phyloP scores from a whole-genome alignment of 2,329 filamentous ascomycete genomes.

The Endoconidiophora polonica region DNA sequence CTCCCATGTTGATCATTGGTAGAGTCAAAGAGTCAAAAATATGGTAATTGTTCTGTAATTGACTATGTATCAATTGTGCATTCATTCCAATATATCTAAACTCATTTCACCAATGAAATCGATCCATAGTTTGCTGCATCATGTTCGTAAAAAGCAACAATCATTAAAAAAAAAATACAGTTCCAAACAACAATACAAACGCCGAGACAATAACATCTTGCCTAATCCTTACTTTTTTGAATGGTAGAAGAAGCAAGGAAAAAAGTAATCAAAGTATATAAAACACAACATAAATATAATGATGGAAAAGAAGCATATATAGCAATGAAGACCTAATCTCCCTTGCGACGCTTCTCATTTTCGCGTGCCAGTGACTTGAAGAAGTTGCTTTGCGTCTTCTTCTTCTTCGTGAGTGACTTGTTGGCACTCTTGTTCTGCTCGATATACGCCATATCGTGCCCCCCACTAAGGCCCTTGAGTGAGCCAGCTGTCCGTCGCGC shows the following conservation, averaged over 20 bases:
- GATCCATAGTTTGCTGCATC: too few species aligned
- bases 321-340: slow-evolving; percentile 3
- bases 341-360: slow-evolving; percentile 17
- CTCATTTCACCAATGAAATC: too few species aligned
- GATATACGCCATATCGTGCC: slow-evolving; percentile 93
- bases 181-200: too few species aligned
- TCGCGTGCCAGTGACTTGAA: slow-evolving; percentile 26
- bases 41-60: too few species aligned
- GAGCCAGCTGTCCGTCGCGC: slow-evolving; percentile 63
- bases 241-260: background rate
- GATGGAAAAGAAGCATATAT: background rate
- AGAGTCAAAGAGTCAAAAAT: too few species aligned
- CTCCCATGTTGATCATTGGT: too few species aligned
- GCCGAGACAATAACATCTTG: too few species aligned
- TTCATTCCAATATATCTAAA: too few species aligned
- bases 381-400: slow-evolving; percentile 25
- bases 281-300: background rate
- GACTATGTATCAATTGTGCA: too few species aligned
- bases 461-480: slow-evolving; percentile 72
- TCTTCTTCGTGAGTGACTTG: slow-evolving; percentile 24
- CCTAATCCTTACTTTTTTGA: too few species aligned
- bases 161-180: too few species aligned
- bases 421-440: slow-evolving; percentile 64
- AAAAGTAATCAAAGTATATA: background rate
- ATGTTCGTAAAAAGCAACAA: too few species aligned